Base-by-base conservation (phyloP, 2,329 filamentous ascomycete species). In the Diplodia scrobiculata region DNA sequence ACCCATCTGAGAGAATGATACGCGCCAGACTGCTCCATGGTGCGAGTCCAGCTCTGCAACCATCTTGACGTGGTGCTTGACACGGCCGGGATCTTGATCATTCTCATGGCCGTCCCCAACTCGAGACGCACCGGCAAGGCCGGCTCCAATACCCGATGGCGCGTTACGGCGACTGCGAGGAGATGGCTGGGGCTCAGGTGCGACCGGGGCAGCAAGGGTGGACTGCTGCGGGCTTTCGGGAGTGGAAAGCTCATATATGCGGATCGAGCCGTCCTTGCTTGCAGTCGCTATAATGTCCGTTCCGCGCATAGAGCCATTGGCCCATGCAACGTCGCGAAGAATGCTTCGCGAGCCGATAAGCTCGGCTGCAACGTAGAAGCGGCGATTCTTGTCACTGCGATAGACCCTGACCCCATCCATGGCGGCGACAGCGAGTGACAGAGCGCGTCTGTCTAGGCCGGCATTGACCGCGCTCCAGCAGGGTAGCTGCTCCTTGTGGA, bases 241-340 rank as follows among this genome's bases (percentile, higher is more conserved):
- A 71, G 89, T 90, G 41, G 88, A 86, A 19, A 96, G 77, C 71
- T 94, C 88, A 73, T 96, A 97, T n/a, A 99, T 89, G 48, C 94
- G 86, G 48, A 97, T 87, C 71, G 87, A 89, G 2, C 95, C 94
- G 75, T 99, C 95, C 77, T 96, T 96, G 75, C 91, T 95, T 2
- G 92, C 94, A 5, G 93, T 96, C 2, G 94, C 95, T 71, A 98
- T 85, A 66, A 94, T 85, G 76, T 99, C 95, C 75, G 91, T 94
- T 1, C 94, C 94, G 47, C 93, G 83, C 72, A 96, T 92, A 70
- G 92, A 96, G 13, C 92, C 94, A 55, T 92, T 90, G 0, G 94
- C 92, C 95, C 95, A 99, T 1, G 91, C 89, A 1, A 97, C 86
- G 75, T 97, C 93, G 55, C 94, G 85, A 36, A 66, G 50, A 47